phyloP scores from a whole-genome alignment of 2,329 filamentous ascomycete species.

The Fusarium mangiferae region DNA sequence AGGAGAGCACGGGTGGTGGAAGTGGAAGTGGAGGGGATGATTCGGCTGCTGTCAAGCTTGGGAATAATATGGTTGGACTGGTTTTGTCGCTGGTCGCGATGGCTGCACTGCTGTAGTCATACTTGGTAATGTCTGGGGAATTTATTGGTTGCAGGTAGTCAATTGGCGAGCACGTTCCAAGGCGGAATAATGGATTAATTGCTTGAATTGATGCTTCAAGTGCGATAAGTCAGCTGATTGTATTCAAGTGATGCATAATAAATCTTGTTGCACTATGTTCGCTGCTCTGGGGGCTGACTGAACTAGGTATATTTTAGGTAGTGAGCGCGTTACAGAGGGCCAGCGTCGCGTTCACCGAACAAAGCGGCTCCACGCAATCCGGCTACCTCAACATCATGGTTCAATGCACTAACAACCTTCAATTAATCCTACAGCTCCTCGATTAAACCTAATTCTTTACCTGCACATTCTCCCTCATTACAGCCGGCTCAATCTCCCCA shows the following conservation, averaged over 20 bases:
- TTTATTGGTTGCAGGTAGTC: too few relatives aligned
- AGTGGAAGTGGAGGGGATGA: neutral
- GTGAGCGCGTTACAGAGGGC: accelerated
- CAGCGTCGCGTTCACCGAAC: accelerated
- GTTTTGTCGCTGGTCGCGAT: neutral
- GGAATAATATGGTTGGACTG: neutral
- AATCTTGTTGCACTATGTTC: accelerated
- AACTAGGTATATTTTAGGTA: too few relatives aligned
- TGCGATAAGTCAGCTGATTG: accelerated
- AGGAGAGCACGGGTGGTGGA: too few relatives aligned
- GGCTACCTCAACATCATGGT: too few relatives aligned
- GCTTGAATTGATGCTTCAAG: accelerated
- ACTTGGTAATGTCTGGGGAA: too few relatives aligned
- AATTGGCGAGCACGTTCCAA: neutral
- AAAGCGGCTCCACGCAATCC: accelerated
- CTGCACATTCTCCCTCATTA: neutral
- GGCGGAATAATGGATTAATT: accelerated
- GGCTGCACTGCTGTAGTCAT: neutral
- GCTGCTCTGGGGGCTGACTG: neutral
- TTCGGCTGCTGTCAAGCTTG: neutral
- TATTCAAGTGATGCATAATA: too few relatives aligned
- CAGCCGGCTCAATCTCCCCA: neutral
- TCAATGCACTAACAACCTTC: accelerated
- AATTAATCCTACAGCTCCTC: accelerated
- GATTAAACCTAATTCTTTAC: neutral